Conservation (phyloP, 352 stramenopile species). For the Phytophthora pisi region DNA sequence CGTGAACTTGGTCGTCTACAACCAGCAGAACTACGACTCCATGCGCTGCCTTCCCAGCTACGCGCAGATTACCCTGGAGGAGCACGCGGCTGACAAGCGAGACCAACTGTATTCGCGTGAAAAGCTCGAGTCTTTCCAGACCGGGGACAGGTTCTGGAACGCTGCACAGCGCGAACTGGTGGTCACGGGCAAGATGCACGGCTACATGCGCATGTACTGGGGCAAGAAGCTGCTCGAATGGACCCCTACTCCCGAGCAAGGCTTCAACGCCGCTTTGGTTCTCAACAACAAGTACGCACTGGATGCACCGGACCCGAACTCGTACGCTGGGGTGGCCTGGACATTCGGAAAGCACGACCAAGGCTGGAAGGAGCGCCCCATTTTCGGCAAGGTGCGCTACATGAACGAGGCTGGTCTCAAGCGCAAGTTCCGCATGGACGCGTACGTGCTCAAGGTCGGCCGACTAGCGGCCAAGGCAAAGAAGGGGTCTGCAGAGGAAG, state of each 20-base stretch:
- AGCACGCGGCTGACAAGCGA: slow-evolving; percentile 88
- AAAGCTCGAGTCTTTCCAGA: slow-evolving; percentile 92
- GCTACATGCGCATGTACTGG: slow-evolving; percentile 99
- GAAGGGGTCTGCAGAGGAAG: slow-evolving; percentile 4
- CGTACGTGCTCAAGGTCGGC: slow-evolving; percentile 70
- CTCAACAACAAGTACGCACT: slow-evolving; percentile 99
- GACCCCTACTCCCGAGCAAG: slow-evolving; percentile 91
- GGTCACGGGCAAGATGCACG: slow-evolving; percentile 92
- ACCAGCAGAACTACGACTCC: slow-evolving; percentile 96
- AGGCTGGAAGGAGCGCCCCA: slow-evolving; percentile 94
- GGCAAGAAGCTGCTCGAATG: slow-evolving; percentile 99
- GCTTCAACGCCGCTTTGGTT: slow-evolving; percentile 92
- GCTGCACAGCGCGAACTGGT: slow-evolving; percentile 97
- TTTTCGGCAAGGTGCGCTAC: slow-evolving; percentile 99
- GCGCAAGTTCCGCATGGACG: slow-evolving; percentile 97
- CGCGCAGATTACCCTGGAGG: slow-evolving; percentile 91
- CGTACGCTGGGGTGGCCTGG: slow-evolving; percentile 85
- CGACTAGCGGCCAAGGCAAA: slow-evolving; percentile 31
- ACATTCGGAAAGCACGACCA: slow-evolving; percentile 96
- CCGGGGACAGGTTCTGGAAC: slow-evolving; percentile 98
- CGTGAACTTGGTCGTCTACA: slow-evolving; percentile 98
- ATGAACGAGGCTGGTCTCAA: slow-evolving; percentile 99
- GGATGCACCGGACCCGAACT: slow-evolving; percentile 97
- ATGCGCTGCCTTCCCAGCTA: slow-evolving; percentile 90
- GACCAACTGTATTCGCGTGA: slow-evolving; percentile 92